Percentiles rank a stretch among this genome's conserved stretches.
Conservation (phyloP, 2,329 filamentous ascomycete genomes). For the Sporothrix inflata region DNA sequence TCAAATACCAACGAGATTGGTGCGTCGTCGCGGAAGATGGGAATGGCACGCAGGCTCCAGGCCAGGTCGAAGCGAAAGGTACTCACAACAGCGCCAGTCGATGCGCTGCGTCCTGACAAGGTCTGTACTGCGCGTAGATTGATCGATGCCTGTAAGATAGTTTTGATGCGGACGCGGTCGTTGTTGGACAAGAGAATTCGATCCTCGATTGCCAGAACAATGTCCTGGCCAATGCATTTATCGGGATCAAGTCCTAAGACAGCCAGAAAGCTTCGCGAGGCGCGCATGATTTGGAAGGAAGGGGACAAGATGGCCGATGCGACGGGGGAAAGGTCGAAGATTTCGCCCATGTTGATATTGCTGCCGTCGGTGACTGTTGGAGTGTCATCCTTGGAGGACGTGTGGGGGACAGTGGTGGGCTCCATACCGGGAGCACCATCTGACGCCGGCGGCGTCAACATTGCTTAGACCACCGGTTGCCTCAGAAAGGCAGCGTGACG, state of each 20-base stretch:
- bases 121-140: conserved; percentile 37
- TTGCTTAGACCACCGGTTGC: neutral
- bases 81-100: conserved; percentile 29
- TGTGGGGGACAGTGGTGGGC: neutral
- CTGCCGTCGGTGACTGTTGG: neutral
- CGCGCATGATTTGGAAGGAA: conserved; percentile 39
- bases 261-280: conserved; percentile 39
- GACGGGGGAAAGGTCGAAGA: conserved; percentile 41
- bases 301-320: conserved; percentile 41
- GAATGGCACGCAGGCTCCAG: conserved; percentile 42
- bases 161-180: conserved; percentile 37
- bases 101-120: conserved; percentile 31
- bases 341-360: conserved; percentile 34
- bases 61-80: conserved; percentile 28
- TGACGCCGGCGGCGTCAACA: neutral
- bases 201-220: conserved; percentile 38
- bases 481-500: neutral
- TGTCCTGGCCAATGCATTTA: conserved; percentile 38
- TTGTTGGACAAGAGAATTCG: conserved; percentile 37
- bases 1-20: conserved; percentile 41
- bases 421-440: neutral
- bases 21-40: conserved; percentile 39
- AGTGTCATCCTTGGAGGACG: neutral
- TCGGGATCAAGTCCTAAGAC: conserved; percentile 37
- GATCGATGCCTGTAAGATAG: conserved; percentile 40